phyloP scores from a whole-genome alignment of 129 eudicot genomes.

The Deinandra increscens region DNA sequence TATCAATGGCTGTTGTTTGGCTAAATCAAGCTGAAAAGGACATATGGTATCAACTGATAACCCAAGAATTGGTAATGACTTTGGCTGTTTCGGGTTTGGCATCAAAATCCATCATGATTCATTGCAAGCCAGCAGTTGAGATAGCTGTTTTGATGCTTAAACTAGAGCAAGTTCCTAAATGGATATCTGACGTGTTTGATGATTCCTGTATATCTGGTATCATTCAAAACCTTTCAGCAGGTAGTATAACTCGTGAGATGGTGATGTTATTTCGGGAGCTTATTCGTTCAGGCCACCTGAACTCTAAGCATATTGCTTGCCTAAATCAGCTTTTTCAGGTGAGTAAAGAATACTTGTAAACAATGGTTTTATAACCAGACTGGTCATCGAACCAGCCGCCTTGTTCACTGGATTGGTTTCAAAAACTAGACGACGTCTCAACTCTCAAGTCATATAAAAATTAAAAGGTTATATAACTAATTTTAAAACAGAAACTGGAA shows the following conservation, averaged over 20 bases:
- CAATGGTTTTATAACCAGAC: background rate
- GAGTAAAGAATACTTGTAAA: slow-evolving; percentile 8
- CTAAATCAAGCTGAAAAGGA: slow-evolving; percentile 33
- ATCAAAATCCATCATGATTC: slow-evolving; percentile 50
- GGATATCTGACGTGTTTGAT: slow-evolving; percentile 72
- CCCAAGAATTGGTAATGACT: slow-evolving; percentile 77
- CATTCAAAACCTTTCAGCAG: slow-evolving; percentile 56
- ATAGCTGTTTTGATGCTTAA: slow-evolving; percentile 59
- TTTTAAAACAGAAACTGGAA: too few relatives aligned
- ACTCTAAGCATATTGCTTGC: slow-evolving; percentile 59
- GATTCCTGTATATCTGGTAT: slow-evolving; percentile 60
- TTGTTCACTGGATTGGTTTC: background rate
- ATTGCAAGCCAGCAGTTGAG: slow-evolving; percentile 71
- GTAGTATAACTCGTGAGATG: slow-evolving; percentile 55
- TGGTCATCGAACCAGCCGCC: background rate
- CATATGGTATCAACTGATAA: slow-evolving; percentile 67
- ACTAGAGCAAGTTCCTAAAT: slow-evolving; percentile 43
- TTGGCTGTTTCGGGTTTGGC: slow-evolving; percentile 58
- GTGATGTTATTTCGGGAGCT: slow-evolving; percentile 67
- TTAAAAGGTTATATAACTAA: background rate
- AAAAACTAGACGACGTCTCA: background rate
- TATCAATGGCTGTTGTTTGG: slow-evolving; percentile 62
- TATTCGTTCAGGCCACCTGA: slow-evolving; percentile 51
- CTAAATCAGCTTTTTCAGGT: slow-evolving; percentile 80
- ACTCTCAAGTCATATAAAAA: background rate